Evolutionary conservation across 2,329 filamentous ascomycete species (phyloP).

Genomic region (Blastomyces parvus): DNA sequence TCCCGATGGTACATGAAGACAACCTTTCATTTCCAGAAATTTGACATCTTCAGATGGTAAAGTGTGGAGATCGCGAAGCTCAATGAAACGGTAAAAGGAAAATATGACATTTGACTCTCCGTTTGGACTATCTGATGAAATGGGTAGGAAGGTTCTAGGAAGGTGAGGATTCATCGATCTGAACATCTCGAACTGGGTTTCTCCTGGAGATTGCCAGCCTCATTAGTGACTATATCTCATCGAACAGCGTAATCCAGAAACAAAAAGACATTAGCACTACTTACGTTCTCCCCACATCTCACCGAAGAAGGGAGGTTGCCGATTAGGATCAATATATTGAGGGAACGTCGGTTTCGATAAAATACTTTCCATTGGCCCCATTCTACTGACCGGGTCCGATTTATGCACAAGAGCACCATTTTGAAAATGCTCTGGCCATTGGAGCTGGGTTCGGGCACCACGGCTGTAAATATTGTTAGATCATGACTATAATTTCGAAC

Average conservation of each 20-base stretch:
- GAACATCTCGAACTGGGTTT: conserved; percentile 4
- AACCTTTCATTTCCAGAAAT: conserved; percentile 40
- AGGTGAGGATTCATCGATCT: conserved; percentile 5
- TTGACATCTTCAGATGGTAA: conserved; percentile 38
- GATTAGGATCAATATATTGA: neutral
- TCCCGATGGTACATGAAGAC: conserved; percentile 38
- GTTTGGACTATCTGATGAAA: conserved; percentile 16
- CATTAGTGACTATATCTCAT: neutral
- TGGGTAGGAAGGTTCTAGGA: neutral
- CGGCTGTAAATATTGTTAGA: neutral
- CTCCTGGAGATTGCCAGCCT: neutral
- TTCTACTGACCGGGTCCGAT: neutral
- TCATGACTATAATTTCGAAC: neutral
- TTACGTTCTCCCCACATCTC: conserved; percentile 5
- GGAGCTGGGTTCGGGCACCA: neutral
- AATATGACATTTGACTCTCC: conserved; percentile 33
- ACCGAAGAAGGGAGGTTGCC: neutral
- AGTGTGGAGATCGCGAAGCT: conserved; percentile 14
- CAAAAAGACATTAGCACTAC: neutral
- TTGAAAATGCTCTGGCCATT: neutral
- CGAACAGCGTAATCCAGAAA: neutral
- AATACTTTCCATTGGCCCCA: conserved; percentile 5
- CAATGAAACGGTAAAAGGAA: conserved; percentile 19
- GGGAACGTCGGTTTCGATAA: conserved; percentile 1
- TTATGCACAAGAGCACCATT: conserved; percentile 6